Evolutionary conservation across 1,284 basidiomycete genomes (phyloP), one percentile per base, ranked within the genome.

Genomic region (Ceratobasidium sp.): DNA sequence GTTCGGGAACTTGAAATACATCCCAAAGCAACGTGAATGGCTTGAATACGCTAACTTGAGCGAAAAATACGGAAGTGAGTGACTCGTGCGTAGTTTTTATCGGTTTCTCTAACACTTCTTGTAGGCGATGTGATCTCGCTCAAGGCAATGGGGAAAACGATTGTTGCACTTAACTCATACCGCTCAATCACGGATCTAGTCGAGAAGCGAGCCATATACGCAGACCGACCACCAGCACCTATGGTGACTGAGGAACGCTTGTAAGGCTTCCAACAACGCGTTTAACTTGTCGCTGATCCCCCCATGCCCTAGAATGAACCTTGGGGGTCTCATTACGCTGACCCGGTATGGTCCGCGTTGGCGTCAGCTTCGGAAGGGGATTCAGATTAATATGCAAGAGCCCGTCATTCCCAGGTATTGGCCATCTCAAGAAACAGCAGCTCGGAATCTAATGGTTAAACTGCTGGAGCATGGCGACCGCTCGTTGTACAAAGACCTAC

Each of bases 111-210:
- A 55, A 30, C 48, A 20, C 3, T 16, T 30, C 8, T 41, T 7
- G 10, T 35, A 76, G 74, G 74, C 52, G 74, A 87, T 81, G 82
- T 93, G 89, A 85, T 88, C 48, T 88, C 88, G 78, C 82, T 88
- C 50, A 81, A 82, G 55, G 83, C 86, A n/a, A 83, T 88, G 46
- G 87, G 88, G 41, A 88, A 88, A 77, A 86, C 85, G 44, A 83
- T 89, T 68, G 80, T 89, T 50, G 82, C 89, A 35, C 81, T 89
- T 55, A 90, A 89, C 79, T 87, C 87, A 6, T 81, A 84, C 38
- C 80, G 84, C 78, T 86, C 83, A 0, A 84, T 85, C 12, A 81
- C 83, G 27, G 88, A 88, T 44, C 83, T 90, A 3, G 81, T 90
- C 33, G 87, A 89, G 52, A 87, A 85, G 80, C 81, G 85, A 14